Evolutionary conservation across 208 protist species (phyloP).

Genomic region (Leishmania mexicana): DNA sequence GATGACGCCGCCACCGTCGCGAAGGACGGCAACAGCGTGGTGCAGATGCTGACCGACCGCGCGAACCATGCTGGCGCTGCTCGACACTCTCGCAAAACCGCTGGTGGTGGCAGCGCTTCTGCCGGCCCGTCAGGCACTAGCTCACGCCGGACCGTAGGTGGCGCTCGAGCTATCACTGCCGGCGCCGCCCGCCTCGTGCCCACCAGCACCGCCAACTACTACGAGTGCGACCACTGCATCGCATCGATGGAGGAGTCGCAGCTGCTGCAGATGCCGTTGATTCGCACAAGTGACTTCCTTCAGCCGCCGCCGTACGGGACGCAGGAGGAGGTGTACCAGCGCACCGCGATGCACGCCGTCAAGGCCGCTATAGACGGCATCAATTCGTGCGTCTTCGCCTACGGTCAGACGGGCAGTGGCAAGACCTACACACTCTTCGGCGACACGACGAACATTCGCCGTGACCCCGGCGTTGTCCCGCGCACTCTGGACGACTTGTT

Average conservation of each 20-base stretch:
- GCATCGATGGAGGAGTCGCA: slow-evolving; percentile 62
- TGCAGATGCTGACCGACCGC: slow-evolving; percentile 61
- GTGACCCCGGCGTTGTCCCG: slow-evolving; percentile 75
- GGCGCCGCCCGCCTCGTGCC: slow-evolving; percentile 26
- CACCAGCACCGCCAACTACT: slow-evolving; percentile 70
- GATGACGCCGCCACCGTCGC: slow-evolving; percentile 54
- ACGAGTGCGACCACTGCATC: slow-evolving; percentile 68
- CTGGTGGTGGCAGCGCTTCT: slow-evolving; percentile 15
- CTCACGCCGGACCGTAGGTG: slow-evolving; percentile 15
- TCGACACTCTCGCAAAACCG: slow-evolving; percentile 29
- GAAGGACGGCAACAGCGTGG: slow-evolving; percentile 62
- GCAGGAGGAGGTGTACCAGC: slow-evolving; percentile 78
- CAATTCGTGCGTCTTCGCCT: slow-evolving; percentile 46
- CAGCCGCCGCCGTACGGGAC: slow-evolving; percentile 60
- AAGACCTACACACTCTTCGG: slow-evolving; percentile 56
- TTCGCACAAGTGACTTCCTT: slow-evolving; percentile 69
- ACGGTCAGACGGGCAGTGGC: slow-evolving; percentile 15
- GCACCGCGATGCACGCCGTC: slow-evolving; percentile 73
- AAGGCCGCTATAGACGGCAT: slow-evolving; percentile 78
- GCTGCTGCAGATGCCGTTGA: slow-evolving; percentile 64
- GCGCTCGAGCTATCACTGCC: slow-evolving; percentile 9
- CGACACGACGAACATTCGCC: slow-evolving; percentile 53
- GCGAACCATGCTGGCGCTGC: slow-evolving; percentile 14
- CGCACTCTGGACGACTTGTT: slow-evolving; percentile 75
- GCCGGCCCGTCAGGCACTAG: slow-evolving; percentile 15